A percentile compares a stretch with the other conserved stretches of the same genome.
phyloP scores from a whole-genome alignment of 805 yeast species.

The Teunomyces lycoperdinae region DNA sequence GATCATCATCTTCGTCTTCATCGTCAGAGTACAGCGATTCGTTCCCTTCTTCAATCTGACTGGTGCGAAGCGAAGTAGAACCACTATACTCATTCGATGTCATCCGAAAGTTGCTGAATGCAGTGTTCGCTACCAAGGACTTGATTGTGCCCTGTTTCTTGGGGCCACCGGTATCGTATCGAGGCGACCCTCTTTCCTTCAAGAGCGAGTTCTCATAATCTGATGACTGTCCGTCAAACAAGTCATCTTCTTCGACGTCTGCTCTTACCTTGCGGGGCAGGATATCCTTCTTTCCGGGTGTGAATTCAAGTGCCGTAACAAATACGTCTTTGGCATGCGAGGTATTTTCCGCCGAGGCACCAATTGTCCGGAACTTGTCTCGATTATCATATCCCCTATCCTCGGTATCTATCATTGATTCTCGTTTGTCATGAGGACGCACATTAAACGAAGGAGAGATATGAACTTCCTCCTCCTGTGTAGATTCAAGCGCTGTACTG shows the following conservation, averaged over 20 bases:
- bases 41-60: background rate
- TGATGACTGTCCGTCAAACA: background rate
- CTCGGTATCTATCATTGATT: slow-evolving; percentile 14
- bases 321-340: slow-evolving; percentile 21
- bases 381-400: slow-evolving; percentile 9
- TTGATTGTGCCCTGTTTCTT: slow-evolving; percentile 19
- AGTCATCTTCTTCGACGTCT: background rate
- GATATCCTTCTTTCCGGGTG: slow-evolving; percentile 5
- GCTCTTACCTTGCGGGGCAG: background rate
- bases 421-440: slow-evolving; percentile 8
- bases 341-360: slow-evolving; percentile 13
- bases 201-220: slow-evolving; percentile 1
- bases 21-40: background rate
- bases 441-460: slow-evolving; percentile 20
- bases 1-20: background rate
- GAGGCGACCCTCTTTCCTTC: slow-evolving; percentile 8
- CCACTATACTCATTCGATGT: slow-evolving; percentile 7
- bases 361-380: slow-evolving; percentile 16
- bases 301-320: slow-evolving; percentile 21
- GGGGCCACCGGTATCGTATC: slow-evolving; percentile 1
- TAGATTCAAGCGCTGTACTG: background rate
- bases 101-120: slow-evolving; percentile 32
- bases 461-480: background rate
- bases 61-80: background rate
- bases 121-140: slow-evolving; percentile 35